Percentiles rank a stretch among this genome's conserved stretches.
Conservation (phyloP, 179 eudicot genomes). For the Vitellaria paradoxa region DNA sequence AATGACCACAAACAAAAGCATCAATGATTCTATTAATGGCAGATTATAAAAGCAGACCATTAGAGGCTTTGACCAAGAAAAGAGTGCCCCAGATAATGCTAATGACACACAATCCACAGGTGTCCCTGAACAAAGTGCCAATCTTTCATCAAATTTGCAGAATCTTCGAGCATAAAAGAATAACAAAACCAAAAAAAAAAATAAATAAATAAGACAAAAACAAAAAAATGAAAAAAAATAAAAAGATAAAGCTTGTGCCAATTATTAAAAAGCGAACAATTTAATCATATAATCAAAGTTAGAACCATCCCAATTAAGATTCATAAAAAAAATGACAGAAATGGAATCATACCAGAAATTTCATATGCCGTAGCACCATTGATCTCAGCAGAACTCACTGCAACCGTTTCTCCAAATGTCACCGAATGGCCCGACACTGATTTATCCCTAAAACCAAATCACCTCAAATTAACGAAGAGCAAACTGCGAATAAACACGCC, state of each 20-base stretch:
- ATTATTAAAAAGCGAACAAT: too few relatives aligned
- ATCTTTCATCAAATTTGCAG: slow-evolving; percentile 2
- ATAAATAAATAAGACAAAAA: slow-evolving; percentile 5
- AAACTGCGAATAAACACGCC: neutral
- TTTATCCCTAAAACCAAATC: slow-evolving; percentile 61
- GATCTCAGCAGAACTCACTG: slow-evolving; percentile 59
- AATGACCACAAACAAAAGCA: neutral
- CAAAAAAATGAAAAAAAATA: neutral
- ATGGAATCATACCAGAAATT: slow-evolving; percentile 65
- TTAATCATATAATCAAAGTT: too few relatives aligned
- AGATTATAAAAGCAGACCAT: slow-evolving; percentile 46
- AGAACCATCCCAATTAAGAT: neutral
- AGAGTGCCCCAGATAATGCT: slow-evolving; percentile 83
- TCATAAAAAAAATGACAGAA: neutral
- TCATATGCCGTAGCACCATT: slow-evolving; percentile 78
- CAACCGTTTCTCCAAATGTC: slow-evolving; percentile 68
- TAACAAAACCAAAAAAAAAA: too few relatives aligned
- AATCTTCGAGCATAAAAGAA: too few relatives aligned
- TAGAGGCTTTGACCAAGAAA: slow-evolving; percentile 89
- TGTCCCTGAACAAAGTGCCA: slow-evolving; percentile 56
- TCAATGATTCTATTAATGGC: neutral
- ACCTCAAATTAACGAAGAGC: slow-evolving; percentile 6
- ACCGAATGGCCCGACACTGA: slow-evolving; percentile 85
- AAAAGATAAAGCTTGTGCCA: too few relatives aligned
- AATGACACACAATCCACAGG: slow-evolving; percentile 97